phyloP scores from a whole-genome alignment of 805 yeast species.

The Teunomyces lycoperdinae region DNA sequence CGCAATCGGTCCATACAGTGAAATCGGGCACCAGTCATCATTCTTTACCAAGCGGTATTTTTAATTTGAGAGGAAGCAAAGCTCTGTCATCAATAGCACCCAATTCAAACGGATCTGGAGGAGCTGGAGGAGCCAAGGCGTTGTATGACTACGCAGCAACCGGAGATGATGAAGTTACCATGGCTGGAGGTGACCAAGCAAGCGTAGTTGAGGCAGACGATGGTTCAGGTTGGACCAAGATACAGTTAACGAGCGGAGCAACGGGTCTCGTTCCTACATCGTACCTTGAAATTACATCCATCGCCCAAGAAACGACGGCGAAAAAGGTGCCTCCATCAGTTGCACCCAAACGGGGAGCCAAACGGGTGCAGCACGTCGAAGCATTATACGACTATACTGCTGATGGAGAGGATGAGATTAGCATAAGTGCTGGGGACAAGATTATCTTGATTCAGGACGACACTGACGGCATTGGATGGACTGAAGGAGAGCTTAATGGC shows the following conservation, averaged over 20 bases:
- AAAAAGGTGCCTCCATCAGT: constrained; percentile 72
- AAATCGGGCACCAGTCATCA: constrained; percentile 27
- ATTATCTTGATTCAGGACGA: constrained; percentile 58
- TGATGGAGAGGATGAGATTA: constrained; percentile 76
- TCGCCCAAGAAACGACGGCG: constrained; percentile 4
- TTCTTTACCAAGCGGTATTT: constrained; percentile 30
- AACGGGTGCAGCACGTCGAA: constrained; percentile 57
- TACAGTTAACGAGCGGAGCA: constrained; percentile 40
- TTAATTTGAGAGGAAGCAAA: constrained; percentile 33
- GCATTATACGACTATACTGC: constrained; percentile 78
- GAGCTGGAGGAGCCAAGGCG: constrained; percentile 43
- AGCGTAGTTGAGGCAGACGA: constrained; percentile 66
- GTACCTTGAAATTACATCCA: constrained; percentile 52
- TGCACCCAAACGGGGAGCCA: constrained; percentile 74
- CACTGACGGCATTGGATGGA: constrained; percentile 86
- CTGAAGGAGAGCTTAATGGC: constrained; percentile 79
- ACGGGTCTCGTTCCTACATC: constrained; percentile 85
- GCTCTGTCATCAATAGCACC: constrained; percentile 23
- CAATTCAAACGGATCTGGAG: constrained; percentile 4
- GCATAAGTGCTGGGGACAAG: constrained; percentile 68
- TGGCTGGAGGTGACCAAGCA: constrained; percentile 60
- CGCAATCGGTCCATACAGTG: constrained; percentile 34
- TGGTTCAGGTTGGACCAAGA: constrained; percentile 90
- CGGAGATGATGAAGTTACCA: constrained; percentile 72
- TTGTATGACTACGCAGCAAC: constrained; percentile 62